These are phyloP conservation scores for Exophiala mesophila DNA, from an alignment of 2,329 filamentous ascomycete genomes.

Conservation along the genomic window DNA sequence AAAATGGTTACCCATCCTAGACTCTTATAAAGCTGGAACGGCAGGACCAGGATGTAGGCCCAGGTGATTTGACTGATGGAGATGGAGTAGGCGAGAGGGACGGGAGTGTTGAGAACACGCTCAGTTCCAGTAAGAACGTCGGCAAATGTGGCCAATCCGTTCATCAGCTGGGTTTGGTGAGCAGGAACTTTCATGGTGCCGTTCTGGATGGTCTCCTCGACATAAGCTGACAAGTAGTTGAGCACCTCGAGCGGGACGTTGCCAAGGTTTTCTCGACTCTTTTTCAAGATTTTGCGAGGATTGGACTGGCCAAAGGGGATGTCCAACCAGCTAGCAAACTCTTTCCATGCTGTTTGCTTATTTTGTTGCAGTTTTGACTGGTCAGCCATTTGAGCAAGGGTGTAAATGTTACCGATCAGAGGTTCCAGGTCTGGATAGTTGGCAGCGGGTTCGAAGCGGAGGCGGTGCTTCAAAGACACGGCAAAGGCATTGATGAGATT, in stretches of 20 bases:
- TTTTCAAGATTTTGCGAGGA: slow-evolving; percentile 72
- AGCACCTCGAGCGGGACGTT: slow-evolving; percentile 82
- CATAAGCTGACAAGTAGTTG: slow-evolving; percentile 62
- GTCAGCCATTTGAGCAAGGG: slow-evolving; percentile 62
- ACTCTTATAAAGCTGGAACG: slow-evolving; percentile 66
- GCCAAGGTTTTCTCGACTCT: slow-evolving; percentile 65
- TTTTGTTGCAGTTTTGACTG: slow-evolving; percentile 32
- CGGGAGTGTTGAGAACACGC: slow-evolving; percentile 73
- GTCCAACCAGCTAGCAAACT: slow-evolving; percentile 66
- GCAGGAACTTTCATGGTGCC: slow-evolving; percentile 32
- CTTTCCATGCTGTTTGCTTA: slow-evolving; percentile 55
- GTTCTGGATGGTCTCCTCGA: slow-evolving; percentile 55
- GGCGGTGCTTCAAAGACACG: slow-evolving; percentile 72
- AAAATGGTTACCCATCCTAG: slow-evolving; percentile 74
- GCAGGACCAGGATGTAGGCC: slow-evolving; percentile 74
- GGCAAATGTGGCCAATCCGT: slow-evolving; percentile 59
- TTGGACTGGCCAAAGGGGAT: slow-evolving; percentile 72
- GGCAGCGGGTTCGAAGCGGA: slow-evolving; percentile 77
- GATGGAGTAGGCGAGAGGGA: slow-evolving; percentile 78
- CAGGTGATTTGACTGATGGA: slow-evolving; percentile 82
- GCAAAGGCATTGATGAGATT: slow-evolving; percentile 75
- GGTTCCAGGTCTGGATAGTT: slow-evolving; percentile 69
- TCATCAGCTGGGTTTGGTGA: slow-evolving; percentile 44
- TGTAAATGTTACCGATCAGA: slow-evolving; percentile 67
- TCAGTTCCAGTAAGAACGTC: slow-evolving; percentile 69